Base-by-base conservation (phyloP, 148 eudicot genomes). In the Rhododendron ovatum region DNA sequence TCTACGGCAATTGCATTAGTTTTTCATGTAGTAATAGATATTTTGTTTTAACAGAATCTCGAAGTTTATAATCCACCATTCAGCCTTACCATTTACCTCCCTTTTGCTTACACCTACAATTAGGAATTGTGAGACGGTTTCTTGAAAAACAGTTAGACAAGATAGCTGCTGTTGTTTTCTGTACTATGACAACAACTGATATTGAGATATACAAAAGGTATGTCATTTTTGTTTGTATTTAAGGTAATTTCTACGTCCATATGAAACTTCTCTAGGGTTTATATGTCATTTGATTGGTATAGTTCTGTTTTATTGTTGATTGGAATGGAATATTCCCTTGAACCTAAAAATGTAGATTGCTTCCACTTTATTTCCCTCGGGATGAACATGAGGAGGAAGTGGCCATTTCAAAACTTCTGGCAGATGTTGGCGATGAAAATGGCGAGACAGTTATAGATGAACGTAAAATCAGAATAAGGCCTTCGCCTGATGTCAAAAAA, bases 341-440 rank as follows among this genome's bases (percentile, higher is more conserved):
- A 39, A 11, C 26, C 76, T 77, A 26, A 50, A 69, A 83, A 22
- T 88, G 57, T 83, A 98, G 99, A 87, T 93, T 98, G 89, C 99
- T 98, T 85, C 99, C 99, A 24, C 96, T 98, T 75, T 98, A 98
- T 86, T 98, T 98, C 84, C 99, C 99, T 65, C 98, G 99, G 78
- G 98, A 98, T 91, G 92, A 94, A 86, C 95, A 93, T 57, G 99
- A 98, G 87, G 99, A 98, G 88, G 98, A 91, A 88, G 81, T 98
- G 65, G 98, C 99, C 82, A 91, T 92, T 85, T 89, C 88, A 26
- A 98, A 98, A 91, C 98, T 98, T 88, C 99, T 98, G 69, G 93
- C 96, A 18, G 99, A 98, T 98, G 99, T 98, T 94, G 99, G 99
- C 81, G 98, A 98, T 88, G 99, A 98, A 92, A 95, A 95, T 92